phyloP scores from a whole-genome alignment of 176 grass and related monocot species.

The Paspalum vaginatum region DNA sequence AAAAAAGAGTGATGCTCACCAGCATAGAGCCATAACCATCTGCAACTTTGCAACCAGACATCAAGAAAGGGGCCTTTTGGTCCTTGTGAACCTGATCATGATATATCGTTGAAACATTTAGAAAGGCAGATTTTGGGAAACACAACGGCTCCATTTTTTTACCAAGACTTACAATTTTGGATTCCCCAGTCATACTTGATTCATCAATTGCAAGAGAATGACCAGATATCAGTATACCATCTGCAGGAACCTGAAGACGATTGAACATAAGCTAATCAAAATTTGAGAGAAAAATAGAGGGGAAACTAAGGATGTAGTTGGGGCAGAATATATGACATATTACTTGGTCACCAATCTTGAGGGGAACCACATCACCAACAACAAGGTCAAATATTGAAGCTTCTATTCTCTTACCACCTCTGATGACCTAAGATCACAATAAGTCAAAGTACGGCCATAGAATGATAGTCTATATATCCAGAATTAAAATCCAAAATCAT shows the following conservation, averaged over 20 bases:
- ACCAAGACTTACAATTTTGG: constrained; percentile 68
- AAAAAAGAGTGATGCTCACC: constrained; percentile 49
- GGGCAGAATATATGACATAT: constrained; percentile 41
- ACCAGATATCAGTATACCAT: constrained; percentile 85
- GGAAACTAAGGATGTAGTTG: neutral
- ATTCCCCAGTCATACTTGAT: constrained; percentile 95
- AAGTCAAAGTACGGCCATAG: constrained; percentile 24
- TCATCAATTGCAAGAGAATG: constrained; percentile 97
- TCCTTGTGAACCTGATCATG: constrained; percentile 75
- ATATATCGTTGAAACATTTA: neutral
- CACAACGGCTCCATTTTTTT: neutral
- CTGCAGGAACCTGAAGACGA: constrained; percentile 83
- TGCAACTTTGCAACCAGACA: constrained; percentile 97
- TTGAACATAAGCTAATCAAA: constrained; percentile 6
- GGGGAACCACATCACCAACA: constrained; percentile 86
- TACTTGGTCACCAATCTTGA: constrained; percentile 99
- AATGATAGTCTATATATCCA: constrained; percentile 12
- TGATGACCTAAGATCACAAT: constrained; percentile 57
- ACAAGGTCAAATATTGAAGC: constrained; percentile 91
- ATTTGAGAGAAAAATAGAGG: neutral
- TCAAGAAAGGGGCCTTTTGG: constrained; percentile 80
- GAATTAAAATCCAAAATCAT: constrained; percentile 27
- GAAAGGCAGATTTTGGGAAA: constrained; percentile 14
- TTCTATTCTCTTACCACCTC: constrained; percentile 82
- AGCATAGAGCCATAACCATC: constrained; percentile 95